Percentiles rank a stretch among this genome's conserved stretches.
These are phyloP conservation scores for Brettanomyces bruxellensis DNA, from an alignment of 805 yeast species.

Conservation along the genomic window DNA sequence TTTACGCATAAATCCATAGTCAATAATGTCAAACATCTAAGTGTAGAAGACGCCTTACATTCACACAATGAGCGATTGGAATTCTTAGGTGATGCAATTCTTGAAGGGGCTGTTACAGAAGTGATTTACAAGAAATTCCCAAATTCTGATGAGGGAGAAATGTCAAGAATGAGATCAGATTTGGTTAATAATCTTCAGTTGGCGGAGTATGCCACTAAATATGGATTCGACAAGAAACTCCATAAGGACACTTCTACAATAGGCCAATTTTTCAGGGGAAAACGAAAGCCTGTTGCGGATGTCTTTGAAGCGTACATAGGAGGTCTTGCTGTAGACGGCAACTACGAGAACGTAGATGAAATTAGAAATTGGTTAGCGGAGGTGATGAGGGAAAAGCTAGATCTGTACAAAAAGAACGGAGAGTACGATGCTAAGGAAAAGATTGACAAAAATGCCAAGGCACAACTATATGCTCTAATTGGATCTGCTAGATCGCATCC, in stretches of 20 bases:
- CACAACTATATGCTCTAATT: conserved; percentile 64
- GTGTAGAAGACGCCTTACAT: conserved; percentile 47
- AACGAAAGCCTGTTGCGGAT: conserved; percentile 74
- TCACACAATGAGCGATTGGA: conserved; percentile 83
- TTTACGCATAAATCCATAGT: conserved; percentile 75
- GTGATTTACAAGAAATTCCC: conserved; percentile 63
- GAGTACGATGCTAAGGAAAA: conserved; percentile 2
- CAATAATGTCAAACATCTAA: conserved; percentile 45
- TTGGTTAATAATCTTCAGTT: conserved; percentile 68
- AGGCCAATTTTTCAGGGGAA: conserved; percentile 37
- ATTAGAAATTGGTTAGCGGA: conserved; percentile 50
- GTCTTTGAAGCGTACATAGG: conserved; percentile 92
- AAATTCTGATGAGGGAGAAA: conserved; percentile 66
- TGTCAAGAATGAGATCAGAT: conserved; percentile 60
- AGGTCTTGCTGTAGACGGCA: conserved; percentile 56
- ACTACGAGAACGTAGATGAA: conserved; percentile 34
- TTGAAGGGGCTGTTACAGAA: conserved; percentile 63
- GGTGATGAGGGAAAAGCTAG: conserved; percentile 39
- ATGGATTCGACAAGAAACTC: conserved; percentile 55
- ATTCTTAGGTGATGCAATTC: conserved; percentile 81
- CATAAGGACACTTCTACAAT: conserved; percentile 33
- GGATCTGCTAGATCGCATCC: conserved; percentile 69
- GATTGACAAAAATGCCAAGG: conserved; percentile 63
- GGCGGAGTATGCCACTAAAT: conserved; percentile 58
- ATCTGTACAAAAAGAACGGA: neutral